Conservation (phyloP, 805 yeast species). For the Pichia ethanolica region DNA sequence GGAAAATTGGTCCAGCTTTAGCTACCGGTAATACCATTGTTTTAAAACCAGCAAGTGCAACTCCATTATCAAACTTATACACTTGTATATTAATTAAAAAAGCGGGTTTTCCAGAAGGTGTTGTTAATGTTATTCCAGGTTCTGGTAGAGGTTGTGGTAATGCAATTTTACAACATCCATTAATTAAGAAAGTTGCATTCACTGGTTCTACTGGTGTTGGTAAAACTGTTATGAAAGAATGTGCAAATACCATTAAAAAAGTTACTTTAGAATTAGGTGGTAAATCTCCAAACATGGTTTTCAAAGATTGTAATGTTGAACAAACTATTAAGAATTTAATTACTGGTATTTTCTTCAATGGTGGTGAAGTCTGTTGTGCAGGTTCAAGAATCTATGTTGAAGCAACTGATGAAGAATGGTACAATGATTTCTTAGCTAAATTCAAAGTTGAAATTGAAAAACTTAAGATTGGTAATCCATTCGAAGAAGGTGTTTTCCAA, state of each 20-base stretch:
- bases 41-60: conserved; percentile 69
- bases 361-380: conserved; percentile 80
- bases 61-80: conserved; percentile 66
- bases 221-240: conserved; percentile 59
- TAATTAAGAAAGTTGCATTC: conserved; percentile 68
- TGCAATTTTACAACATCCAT: conserved; percentile 60
- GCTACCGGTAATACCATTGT: conserved; percentile 71
- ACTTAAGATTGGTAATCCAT: conserved; percentile 69
- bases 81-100: conserved; percentile 54
- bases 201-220: conserved; percentile 80
- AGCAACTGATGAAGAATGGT: conserved; percentile 43
- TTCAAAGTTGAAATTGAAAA: conserved; percentile 54
- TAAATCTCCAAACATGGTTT: conserved; percentile 71
- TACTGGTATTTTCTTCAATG: conserved; percentile 67
- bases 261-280: conserved; percentile 81
- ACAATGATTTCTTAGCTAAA: conserved; percentile 51
- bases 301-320: conserved; percentile 58
- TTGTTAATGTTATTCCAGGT: conserved; percentile 66
- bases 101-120: conserved; percentile 73
- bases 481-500: conserved; percentile 57
- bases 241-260: conserved; percentile 71
- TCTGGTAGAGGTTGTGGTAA: conserved; percentile 69
- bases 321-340: conserved; percentile 43
- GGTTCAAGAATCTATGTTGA: conserved; percentile 76
- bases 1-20: conserved; percentile 76